Evolutionary conservation across 106 monocot genomes (phyloP).

Genomic region (Acorus gramineus): DNA sequence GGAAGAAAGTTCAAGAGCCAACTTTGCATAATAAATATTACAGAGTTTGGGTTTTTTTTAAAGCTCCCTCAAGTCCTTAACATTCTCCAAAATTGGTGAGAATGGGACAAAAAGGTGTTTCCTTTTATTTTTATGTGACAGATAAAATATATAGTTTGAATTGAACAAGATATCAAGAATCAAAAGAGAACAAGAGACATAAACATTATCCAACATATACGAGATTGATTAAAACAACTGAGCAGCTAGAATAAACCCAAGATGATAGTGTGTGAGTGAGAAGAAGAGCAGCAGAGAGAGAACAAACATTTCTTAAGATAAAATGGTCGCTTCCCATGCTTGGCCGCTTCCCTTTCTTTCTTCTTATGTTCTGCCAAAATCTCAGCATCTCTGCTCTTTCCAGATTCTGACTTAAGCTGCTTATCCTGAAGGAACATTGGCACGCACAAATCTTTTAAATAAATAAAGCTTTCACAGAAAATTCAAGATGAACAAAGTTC

Average conservation of each 20-base stretch:
- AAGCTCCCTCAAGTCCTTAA: not conserved
- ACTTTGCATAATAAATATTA: not conserved
- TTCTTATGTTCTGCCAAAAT: conserved; percentile 76
- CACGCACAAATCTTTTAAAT: too few relatives aligned
- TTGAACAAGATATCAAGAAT: too few relatives aligned
- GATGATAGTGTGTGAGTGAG: not conserved
- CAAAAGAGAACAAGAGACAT: too few relatives aligned
- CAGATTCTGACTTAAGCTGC: conserved; percentile 51
- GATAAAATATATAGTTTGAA: not conserved
- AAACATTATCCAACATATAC: too few relatives aligned
- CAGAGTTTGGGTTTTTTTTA: not conserved
- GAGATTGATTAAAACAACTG: too few relatives aligned
- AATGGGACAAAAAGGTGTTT: not conserved
- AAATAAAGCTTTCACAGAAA: too few relatives aligned
- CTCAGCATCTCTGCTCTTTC: conserved; percentile 42
- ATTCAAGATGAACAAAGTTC: too few relatives aligned
- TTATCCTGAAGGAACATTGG: conserved; percentile 46
- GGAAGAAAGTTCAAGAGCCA: too few relatives aligned
- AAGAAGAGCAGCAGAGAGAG: conserved; percentile 3
- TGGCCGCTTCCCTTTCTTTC: conserved; percentile 86
- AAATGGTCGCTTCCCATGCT: conserved; percentile 80
- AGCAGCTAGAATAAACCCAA: too few relatives aligned
- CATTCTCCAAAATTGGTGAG: not conserved
- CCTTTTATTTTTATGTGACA: not conserved
- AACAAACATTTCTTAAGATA: conserved; percentile 92